Base-by-base conservation (phyloP, 352 stramenopile species). In the Globisporangium nunn region DNA sequence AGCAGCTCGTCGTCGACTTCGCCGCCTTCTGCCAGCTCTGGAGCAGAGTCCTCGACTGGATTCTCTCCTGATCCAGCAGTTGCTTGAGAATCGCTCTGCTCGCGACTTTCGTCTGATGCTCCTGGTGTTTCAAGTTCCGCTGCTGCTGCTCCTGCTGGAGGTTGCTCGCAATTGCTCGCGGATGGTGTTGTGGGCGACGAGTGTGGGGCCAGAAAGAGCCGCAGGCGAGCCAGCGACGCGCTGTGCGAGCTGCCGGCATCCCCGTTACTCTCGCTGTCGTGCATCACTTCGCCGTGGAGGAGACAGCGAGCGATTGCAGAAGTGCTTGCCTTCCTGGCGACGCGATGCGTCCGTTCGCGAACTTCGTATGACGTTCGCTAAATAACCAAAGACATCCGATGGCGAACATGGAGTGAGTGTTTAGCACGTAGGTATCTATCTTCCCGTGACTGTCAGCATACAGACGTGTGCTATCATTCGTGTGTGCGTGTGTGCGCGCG, bases 201-300 rank as follows among this genome's bases (percentile, higher is more conserved):
- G 50, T 77, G 69, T 1, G 69, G 63, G 7, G 69, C 66, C 5
- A 77, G 46, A 40, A 77, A 77, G 14, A 74, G 50, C 0, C 69
- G 66, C 15, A 77, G 57, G 11, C 69, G 44, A 3, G 69, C 69
- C 3, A 77, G 63, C 6, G 69, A 73, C 2, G 66, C 54, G 15
- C 61, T 41, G 23, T 61, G 54, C 5, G 71, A 56, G 14, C 23
- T 43, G 39, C 37, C 30, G 29, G 5, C 46, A 8, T 17, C 23
- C 10, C 8, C 37, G 35, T 50, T n/a, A 7, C 29, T 53, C 41
- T 56, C 6, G 15, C n/a, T 55, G 35, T 11, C 8, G 31, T 31
- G 15, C 29, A 49, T 37, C 45, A 54, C 46, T 31, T 8, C 33
- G 33, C 4, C 7, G 1, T 30, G 2, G 50, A 18, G n/a, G 33